These are phyloP conservation scores for Clathrospora elynae DNA, from an alignment of 2,329 filamentous ascomycete genomes.

Conservation along the genomic window DNA sequence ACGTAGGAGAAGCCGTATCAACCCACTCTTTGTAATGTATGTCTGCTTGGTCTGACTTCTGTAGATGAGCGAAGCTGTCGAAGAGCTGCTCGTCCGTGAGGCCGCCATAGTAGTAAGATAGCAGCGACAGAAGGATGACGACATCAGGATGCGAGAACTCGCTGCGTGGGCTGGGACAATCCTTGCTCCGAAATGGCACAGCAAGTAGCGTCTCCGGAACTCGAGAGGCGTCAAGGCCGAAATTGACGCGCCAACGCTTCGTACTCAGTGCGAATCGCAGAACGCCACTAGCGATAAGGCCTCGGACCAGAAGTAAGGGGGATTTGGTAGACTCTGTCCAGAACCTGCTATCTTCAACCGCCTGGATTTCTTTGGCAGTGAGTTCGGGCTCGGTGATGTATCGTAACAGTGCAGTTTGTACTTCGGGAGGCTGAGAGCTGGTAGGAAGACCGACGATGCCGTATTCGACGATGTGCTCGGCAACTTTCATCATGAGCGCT, in stretches of 20 bases:
- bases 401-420: slow-evolving; percentile 41
- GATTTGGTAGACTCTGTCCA: slow-evolving; percentile 33
- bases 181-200: slow-evolving; percentile 71
- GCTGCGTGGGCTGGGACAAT: slow-evolving; percentile 63
- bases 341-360: slow-evolving; percentile 30
- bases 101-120: slow-evolving; percentile 70
- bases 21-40: slow-evolving; percentile 61
- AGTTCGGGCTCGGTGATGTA: slow-evolving; percentile 59
- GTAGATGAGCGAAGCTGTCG: slow-evolving; percentile 54
- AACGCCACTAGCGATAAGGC: slow-evolving; percentile 62
- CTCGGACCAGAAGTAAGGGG: slow-evolving; percentile 57
- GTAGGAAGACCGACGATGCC: slow-evolving; percentile 39
- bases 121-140: slow-evolving; percentile 66
- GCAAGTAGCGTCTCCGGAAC: slow-evolving; percentile 58
- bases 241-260: slow-evolving; percentile 70
- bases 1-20: slow-evolving; percentile 21
- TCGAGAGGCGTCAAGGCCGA: slow-evolving; percentile 57
- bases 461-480: slow-evolving; percentile 17
- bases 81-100: slow-evolving; percentile 58
- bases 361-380: slow-evolving; percentile 46
- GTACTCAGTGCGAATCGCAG: slow-evolving; percentile 59
- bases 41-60: slow-evolving; percentile 58
- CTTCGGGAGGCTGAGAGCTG: slow-evolving; percentile 35
- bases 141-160: slow-evolving; percentile 74
- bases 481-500: slow-evolving; percentile 33